phyloP scores from a whole-genome alignment of 1,139 yeast species.

The Citeromyces hawaiiensis region DNA sequence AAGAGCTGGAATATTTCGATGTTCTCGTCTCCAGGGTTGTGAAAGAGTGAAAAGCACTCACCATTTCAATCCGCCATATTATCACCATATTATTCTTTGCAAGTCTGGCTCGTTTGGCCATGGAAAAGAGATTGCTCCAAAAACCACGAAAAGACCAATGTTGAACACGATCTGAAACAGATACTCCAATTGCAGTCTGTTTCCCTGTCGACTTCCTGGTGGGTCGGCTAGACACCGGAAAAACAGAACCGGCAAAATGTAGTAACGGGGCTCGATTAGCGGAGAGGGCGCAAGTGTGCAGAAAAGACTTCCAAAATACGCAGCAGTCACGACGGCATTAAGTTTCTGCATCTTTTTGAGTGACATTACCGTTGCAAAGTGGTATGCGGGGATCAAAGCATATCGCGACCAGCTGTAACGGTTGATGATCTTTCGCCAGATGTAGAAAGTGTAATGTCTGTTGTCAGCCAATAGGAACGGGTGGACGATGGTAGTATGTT shows the following conservation, averaged over 20 bases:
- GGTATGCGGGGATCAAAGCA: slow-evolving; percentile 54
- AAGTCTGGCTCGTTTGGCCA: slow-evolving; percentile 52
- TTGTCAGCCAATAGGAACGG: slow-evolving; percentile 91
- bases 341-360: slow-evolving; percentile 5
- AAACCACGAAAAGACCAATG: slow-evolving; percentile 34
- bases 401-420: slow-evolving; percentile 25
- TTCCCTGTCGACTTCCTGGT: slow-evolving; percentile 6
- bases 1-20: slow-evolving; percentile 49
- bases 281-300: slow-evolving; percentile 79
- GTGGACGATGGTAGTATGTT: slow-evolving; percentile 61
- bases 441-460: slow-evolving; percentile 82
- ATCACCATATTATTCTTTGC: slow-evolving; percentile 84
- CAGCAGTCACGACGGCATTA: slow-evolving; percentile 24
- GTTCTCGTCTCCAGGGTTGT: slow-evolving; percentile 16
- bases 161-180: slow-evolving; percentile 49
- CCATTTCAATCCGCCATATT: too few relatives aligned
- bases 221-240: slow-evolving; percentile 53
- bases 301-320: slow-evolving; percentile 16
- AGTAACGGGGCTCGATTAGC: slow-evolving; percentile 85
- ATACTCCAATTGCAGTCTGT: slow-evolving; percentile 38
- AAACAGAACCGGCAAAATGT: slow-evolving; percentile 63
- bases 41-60: not conserved
- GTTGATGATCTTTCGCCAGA: slow-evolving; percentile 51
- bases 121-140: slow-evolving; percentile 45
- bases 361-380: slow-evolving; percentile 27